These are phyloP conservation scores for Chaetothyriales sp. DNA, from an alignment of 2,329 filamentous ascomycete genomes.

Conservation along the genomic window DNA sequence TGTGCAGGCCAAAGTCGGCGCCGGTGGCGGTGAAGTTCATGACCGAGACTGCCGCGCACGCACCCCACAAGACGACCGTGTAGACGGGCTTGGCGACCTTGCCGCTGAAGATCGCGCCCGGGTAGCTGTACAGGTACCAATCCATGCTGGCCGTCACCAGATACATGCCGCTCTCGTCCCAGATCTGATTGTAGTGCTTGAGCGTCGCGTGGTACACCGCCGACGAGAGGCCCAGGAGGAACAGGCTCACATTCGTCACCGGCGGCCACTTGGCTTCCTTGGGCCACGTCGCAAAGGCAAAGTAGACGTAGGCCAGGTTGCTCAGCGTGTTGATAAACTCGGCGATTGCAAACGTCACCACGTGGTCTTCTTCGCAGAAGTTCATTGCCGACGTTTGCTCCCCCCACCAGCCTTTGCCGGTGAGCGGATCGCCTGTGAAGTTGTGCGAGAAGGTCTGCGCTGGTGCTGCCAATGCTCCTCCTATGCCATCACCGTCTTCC, in stretches of 20 bases:
- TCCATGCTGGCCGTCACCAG: neutral
- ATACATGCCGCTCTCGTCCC: constrained; percentile 1
- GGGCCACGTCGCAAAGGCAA: constrained; percentile 39
- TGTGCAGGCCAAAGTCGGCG: neutral
- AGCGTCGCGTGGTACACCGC: neutral
- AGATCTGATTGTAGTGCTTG: neutral
- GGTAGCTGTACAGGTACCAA: neutral
- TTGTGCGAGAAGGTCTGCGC: neutral
- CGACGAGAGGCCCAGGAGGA: neutral
- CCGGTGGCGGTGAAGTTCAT: neutral
- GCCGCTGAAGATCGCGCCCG: neutral
- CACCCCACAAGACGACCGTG: neutral
- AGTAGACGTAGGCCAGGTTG: constrained; percentile 65
- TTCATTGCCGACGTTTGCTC: constrained; percentile 58
- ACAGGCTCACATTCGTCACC: neutral
- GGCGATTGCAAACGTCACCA: constrained; percentile 58
- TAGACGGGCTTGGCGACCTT: neutral
- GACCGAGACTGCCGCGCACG: neutral
- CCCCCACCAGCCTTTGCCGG: constrained; percentile 44
- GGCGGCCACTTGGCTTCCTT: neutral
- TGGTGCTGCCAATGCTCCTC: neutral
- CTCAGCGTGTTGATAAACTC: constrained; percentile 70
- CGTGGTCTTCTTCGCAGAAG: constrained; percentile 70
- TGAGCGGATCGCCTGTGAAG: neutral
- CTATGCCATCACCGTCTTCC: neutral